Evolutionary conservation across 805 yeast genomes (phyloP).

Genomic region (Starmerella tilneyi): DNA sequence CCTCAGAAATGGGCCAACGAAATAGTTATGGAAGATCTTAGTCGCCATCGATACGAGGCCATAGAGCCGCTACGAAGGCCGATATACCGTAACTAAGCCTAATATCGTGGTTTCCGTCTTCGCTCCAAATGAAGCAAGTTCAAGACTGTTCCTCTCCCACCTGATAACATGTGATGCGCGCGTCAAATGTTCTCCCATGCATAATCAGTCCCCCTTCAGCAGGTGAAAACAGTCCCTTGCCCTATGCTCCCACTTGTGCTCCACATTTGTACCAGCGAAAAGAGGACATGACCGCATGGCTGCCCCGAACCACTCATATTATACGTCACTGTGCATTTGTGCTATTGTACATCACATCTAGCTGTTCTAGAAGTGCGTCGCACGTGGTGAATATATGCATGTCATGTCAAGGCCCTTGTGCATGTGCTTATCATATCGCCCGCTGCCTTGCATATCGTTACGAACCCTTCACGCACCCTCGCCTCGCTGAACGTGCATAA

Average conservation of each 20-base stretch:
- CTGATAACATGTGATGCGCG: not conserved
- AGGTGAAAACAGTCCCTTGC: not conserved
- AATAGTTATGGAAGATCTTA: too few species aligned
- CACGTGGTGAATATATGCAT: not conserved
- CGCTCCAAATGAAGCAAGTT: not conserved
- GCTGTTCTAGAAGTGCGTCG: not conserved
- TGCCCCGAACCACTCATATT: too few species aligned
- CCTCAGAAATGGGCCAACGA: too few species aligned
- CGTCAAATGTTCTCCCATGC: not conserved
- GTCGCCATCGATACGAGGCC: too few species aligned
- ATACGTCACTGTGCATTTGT: not conserved
- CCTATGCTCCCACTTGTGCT: not conserved
- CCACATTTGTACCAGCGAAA: too few species aligned
- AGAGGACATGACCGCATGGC: too few species aligned
- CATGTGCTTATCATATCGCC: conserved; percentile 1
- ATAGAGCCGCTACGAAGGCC: too few species aligned
- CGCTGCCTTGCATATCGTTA: not conserved
- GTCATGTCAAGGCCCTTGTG: not conserved
- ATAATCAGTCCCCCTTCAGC: conserved; percentile 3
- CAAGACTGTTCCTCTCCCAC: not conserved
- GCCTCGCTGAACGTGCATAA: not conserved
- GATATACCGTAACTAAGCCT: too few species aligned
- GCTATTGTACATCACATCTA: not conserved
- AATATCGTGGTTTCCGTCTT: not conserved
- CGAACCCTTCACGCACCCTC: not conserved